Percentiles rank a stretch among this genome's conserved stretches.
Evolutionary conservation across 2,329 filamentous ascomycete species (phyloP).

Genomic region (Nigrospora osmanthi): DNA sequence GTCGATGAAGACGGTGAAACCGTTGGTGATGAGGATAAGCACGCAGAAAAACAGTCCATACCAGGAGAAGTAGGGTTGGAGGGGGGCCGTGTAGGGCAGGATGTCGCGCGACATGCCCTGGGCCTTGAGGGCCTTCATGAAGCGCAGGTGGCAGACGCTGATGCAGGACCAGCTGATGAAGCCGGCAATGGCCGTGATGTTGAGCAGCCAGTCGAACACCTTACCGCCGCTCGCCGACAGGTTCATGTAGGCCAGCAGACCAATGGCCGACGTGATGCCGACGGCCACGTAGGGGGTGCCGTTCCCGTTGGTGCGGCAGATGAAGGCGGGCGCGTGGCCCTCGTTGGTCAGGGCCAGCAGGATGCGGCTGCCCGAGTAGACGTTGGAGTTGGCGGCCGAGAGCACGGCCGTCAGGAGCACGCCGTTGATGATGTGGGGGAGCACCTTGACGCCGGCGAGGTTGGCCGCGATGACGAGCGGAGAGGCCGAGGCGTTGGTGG

Average conservation of each 20-base stretch:
- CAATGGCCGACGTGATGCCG: constrained; percentile 45
- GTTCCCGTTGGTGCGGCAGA: constrained; percentile 49
- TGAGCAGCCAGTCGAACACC: constrained; percentile 68
- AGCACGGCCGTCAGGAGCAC: constrained; percentile 72
- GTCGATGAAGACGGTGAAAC: constrained; percentile 59
- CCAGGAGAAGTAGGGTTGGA: constrained; percentile 57
- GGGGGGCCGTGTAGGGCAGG: constrained; percentile 53
- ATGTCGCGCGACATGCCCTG: constrained; percentile 49
- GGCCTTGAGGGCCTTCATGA: constrained; percentile 50
- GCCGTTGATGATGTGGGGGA: constrained; percentile 68
- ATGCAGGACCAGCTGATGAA: constrained; percentile 67
- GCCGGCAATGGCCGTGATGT: constrained; percentile 60
- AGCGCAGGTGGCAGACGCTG: constrained; percentile 54
- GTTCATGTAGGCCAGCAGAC: constrained; percentile 61
- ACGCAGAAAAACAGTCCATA: constrained; percentile 60
- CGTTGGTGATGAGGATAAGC: constrained; percentile 59
- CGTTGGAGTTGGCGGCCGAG: constrained; percentile 70
- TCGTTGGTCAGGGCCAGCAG: constrained; percentile 59
- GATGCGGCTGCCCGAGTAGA: constrained; percentile 65
- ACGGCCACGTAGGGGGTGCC: constrained; percentile 60
- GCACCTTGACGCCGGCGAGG: constrained; percentile 54
- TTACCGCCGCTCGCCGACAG: constrained; percentile 46
- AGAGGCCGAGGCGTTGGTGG: constrained; percentile 54
- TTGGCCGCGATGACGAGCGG: constrained; percentile 55
- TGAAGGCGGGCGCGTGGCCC: constrained; percentile 51